Evolutionary conservation across 1,284 basidiomycete genomes (phyloP).

Genomic region (Xerocomus cyaneibrunnescens): DNA sequence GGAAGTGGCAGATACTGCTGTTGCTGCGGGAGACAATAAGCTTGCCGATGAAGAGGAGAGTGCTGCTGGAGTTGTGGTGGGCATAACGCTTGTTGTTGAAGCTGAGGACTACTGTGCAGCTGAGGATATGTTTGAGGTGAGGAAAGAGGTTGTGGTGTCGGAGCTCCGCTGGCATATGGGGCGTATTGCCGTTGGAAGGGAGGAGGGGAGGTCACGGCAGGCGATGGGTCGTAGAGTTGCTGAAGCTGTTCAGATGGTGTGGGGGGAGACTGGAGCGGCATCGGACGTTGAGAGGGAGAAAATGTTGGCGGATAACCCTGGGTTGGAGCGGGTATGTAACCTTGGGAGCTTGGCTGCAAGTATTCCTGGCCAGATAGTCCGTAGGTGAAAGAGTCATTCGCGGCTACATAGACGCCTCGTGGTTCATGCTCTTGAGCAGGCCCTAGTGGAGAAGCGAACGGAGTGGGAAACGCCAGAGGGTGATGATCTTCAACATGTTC

Average conservation of each 20-base stretch:
- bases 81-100: conserved; percentile 13
- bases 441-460: background rate
- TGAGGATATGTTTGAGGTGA: conserved; percentile 15
- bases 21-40: conserved; percentile 3
- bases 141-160: conserved; percentile 13
- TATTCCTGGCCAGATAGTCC: conserved; percentile 11
- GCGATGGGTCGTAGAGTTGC: conserved; percentile 10
- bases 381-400: conserved; percentile 4
- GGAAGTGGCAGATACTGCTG: conserved; percentile 8
- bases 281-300: conserved; percentile 9
- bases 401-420: background rate
- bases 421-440: conserved; percentile 2
- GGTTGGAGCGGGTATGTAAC: conserved; percentile 7
- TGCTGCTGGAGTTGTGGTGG: conserved; percentile 5
- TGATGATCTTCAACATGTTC: conserved; percentile 2
- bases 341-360: conserved; percentile 12
- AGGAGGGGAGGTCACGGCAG: conserved; percentile 1
- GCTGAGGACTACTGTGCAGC: conserved; percentile 2
- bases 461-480: conserved; percentile 8
- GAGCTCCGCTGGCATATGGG: conserved; percentile 12
- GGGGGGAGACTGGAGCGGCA: conserved; percentile 13
- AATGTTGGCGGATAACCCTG: conserved; percentile 11
- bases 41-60: conserved; percentile 15
- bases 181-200: conserved; percentile 12
- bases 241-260: conserved; percentile 16